Base-by-base conservation (phyloP, 1,284 basidiomycete species). In the Wolfiporia cocos region DNA sequence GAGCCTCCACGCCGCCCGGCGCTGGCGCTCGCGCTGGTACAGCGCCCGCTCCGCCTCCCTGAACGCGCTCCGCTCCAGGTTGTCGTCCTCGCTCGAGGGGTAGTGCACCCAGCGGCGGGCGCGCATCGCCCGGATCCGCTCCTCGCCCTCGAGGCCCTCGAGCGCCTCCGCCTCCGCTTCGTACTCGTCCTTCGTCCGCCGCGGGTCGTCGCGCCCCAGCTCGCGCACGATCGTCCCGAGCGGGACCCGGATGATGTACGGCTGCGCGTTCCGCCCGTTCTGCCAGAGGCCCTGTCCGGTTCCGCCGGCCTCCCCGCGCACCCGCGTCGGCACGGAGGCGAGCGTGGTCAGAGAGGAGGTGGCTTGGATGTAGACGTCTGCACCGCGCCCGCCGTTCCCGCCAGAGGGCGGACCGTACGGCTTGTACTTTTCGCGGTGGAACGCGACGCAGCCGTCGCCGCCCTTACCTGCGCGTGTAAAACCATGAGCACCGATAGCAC, bases 191-290 rank as follows among this genome's bases (percentile, higher is more conserved):
- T 71, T 73, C 23, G 69, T 66, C 18, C 76, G 70, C 17, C 81
- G 66, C 1, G 76, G 73, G 50, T 87, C 86, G 41, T 76, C 75
- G 31, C 71, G 71, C 5, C 71, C 55, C 30, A 93, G 70, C 55
- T 94, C 84, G 26, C 79, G 76, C 4, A 97, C 81, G 43, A 96
- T 78, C 0, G 93, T 97, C 0, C 93, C 93, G 0, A 94, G 64
- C 0, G 93, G 94, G 0, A 97, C 91, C 28, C 73, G 69, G 41
- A 97, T 75, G 29, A 91, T 67, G 2, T 81, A 68, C 11, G 92
- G 89, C 2, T 73, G 59, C 0, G 81, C 90, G 41, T 76, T 74
- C 49, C 74, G 75, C 1, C 94, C 94, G 55, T 90, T 87, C 52
- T 80, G 81, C 81, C 86, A 92, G 11, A 86, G 81, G 0, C 94